Conservation (phyloP, 192 early-diverging fungal genomes). For the Geranomyces variabilis region DNA sequence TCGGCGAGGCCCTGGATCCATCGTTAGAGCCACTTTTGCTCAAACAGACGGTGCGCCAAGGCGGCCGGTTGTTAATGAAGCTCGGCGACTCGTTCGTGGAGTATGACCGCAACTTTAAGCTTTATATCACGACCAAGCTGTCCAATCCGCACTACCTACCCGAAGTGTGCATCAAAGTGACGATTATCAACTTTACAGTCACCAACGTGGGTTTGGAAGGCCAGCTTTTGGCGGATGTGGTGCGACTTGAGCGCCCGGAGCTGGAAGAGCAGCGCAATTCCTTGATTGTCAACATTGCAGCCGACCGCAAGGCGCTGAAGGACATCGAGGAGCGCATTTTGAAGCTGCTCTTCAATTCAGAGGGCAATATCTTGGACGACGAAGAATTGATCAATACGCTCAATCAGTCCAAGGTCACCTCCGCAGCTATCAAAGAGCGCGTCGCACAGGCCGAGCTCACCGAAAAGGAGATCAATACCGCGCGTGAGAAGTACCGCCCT, state of each 20-base stretch:
- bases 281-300: slow-evolving; percentile 61
- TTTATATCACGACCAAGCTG: slow-evolving; percentile 67
- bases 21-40: slow-evolving; percentile 63
- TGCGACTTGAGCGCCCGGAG: slow-evolving; percentile 61
- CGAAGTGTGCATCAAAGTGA: slow-evolving; percentile 68
- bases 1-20: slow-evolving; percentile 64
- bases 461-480: slow-evolving; percentile 61
- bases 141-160: slow-evolving; percentile 67
- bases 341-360: slow-evolving; percentile 60
- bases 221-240: slow-evolving; percentile 64
- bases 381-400: slow-evolving; percentile 67
- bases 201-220: slow-evolving; percentile 62
- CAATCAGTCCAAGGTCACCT: slow-evolving; percentile 69
- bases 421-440: slow-evolving; percentile 63
- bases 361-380: slow-evolving; percentile 72
- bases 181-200: slow-evolving; percentile 72
- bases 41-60: slow-evolving; percentile 64
- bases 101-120: slow-evolving; percentile 67
- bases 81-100: slow-evolving; percentile 66
- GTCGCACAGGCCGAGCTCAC: slow-evolving; percentile 60
- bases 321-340: slow-evolving; percentile 70
- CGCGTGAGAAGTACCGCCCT: slow-evolving; percentile 62
- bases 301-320: slow-evolving; percentile 62
- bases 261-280: slow-evolving; percentile 65
- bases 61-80: slow-evolving; percentile 64